These are phyloP conservation scores for Pleurotus eryngii DNA, from an alignment of 768 basidiomycete genomes.

Conservation along the genomic window DNA sequence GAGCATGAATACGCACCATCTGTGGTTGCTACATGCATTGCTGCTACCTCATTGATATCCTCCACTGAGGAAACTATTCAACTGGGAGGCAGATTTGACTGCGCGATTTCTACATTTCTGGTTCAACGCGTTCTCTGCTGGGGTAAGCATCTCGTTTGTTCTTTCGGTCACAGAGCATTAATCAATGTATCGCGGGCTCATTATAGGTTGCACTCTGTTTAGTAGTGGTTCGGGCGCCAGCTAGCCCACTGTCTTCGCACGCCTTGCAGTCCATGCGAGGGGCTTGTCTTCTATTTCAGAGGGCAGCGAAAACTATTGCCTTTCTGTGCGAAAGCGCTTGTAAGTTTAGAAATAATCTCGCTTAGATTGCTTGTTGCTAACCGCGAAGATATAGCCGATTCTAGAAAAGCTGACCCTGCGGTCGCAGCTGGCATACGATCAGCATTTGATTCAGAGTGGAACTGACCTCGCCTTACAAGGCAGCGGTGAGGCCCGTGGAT, in stretches of 20 bases:
- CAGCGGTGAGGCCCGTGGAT: background rate
- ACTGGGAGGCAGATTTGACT: slow-evolving; percentile 57
- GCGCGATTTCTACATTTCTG: slow-evolving; percentile 69
- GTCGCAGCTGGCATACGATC: background rate
- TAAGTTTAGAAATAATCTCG: slow-evolving; percentile 26
- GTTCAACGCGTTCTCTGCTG: slow-evolving; percentile 73
- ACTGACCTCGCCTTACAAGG: background rate
- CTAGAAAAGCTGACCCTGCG: background rate
- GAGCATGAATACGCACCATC: slow-evolving; percentile 65
- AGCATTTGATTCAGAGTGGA: background rate
- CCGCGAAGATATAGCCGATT: background rate
- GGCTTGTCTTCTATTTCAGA: slow-evolving; percentile 53
- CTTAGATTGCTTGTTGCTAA: background rate
- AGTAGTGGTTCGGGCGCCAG: slow-evolving; percentile 60
- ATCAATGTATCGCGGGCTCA: background rate
- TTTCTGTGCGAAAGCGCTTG: slow-evolving; percentile 57
- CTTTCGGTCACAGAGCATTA: background rate
- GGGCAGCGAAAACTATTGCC: slow-evolving; percentile 57
- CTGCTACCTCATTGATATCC: slow-evolving; percentile 55
- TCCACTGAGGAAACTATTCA: slow-evolving; percentile 53
- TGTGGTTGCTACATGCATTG: slow-evolving; percentile 64
- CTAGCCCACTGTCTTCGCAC: slow-evolving; percentile 51
- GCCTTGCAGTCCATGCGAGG: slow-evolving; percentile 61
- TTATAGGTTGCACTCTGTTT: slow-evolving; percentile 60
- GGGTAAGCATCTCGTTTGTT: slow-evolving; percentile 38